A percentile compares a stretch with the other conserved stretches of the same genome.
These are phyloP conservation scores for Russula earlei DNA, from an alignment of 768 basidiomycete species.

Conservation along the genomic window DNA sequence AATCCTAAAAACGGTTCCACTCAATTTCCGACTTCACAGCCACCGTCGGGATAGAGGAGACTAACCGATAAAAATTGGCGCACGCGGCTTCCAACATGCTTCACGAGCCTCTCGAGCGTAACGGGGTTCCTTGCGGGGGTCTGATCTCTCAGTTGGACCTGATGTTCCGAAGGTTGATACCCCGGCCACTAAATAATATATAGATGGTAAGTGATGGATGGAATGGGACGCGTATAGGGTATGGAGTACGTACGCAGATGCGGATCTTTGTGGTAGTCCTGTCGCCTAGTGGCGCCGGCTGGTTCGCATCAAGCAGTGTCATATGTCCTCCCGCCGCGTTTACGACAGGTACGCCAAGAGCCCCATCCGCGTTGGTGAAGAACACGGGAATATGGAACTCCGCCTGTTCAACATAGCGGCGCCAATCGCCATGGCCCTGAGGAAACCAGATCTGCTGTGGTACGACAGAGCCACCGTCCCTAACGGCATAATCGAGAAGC, in stretches of 20 bases:
- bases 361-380: conserved; percentile 3
- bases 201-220: background rate
- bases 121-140: background rate
- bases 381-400: conserved; percentile 6
- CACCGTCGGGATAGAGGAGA: background rate
- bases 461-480: conserved; percentile 4
- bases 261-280: conserved; percentile 4
- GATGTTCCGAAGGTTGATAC: conserved; percentile 3
- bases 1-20: background rate
- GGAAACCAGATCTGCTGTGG: conserved; percentile 15
- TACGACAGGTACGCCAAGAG: conserved; percentile 5
- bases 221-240: background rate
- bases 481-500: conserved; percentile 7
- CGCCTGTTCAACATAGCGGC: conserved; percentile 13
- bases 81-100: conserved; percentile 10
- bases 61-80: conserved; percentile 2
- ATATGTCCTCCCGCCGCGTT: conserved; percentile 9
- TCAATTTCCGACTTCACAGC: background rate
- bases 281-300: conserved; percentile 4
- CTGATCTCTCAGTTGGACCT: conserved; percentile 9
- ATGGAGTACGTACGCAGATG: conserved; percentile 2
- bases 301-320: background rate
- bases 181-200: conserved; percentile 14
- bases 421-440: conserved; percentile 9
- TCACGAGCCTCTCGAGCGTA: conserved; percentile 5